Evolutionary conservation across 805 yeast genomes (phyloP).

Genomic region (Hanseniaspora thailandica): DNA sequence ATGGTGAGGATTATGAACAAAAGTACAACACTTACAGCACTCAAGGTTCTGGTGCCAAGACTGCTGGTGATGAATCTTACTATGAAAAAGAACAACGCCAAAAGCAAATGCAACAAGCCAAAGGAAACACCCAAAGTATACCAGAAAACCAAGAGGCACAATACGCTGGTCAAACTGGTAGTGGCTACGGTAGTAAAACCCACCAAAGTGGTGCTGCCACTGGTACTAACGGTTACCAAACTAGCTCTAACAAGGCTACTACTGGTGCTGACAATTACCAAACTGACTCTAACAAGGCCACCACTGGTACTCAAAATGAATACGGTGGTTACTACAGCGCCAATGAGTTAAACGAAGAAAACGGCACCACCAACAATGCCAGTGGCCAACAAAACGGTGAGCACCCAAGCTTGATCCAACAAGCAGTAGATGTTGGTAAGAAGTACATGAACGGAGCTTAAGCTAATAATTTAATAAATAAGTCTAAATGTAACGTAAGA

Average conservation of each 20-base stretch:
- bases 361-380: neutral
- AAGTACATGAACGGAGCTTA: constrained; percentile 10
- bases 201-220: neutral
- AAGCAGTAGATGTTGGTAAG: constrained; percentile 10
- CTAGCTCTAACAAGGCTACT: neutral
- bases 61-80: constrained; percentile 4
- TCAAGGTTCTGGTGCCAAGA: constrained; percentile 1
- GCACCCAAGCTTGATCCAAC: neutral
- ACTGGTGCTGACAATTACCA: neutral
- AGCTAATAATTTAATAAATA: neutral
- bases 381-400: neutral
- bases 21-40: constrained; percentile 11
- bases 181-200: too few species aligned
- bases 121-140: neutral
- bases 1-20: neutral
- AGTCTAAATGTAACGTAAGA: too few species aligned
- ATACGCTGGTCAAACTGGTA: neutral
- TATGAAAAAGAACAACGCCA: constrained; percentile 4
- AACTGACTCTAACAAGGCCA: neutral
- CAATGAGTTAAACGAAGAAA: neutral
- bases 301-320: neutral
- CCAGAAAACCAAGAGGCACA: neutral
- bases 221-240: neutral
- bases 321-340: constrained; percentile 6
- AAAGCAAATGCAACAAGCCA: neutral